Percentiles rank a stretch among this genome's conserved stretches.
phyloP scores from a whole-genome alignment of 441 rosid genomes.

The Jatropha podagrica region DNA sequence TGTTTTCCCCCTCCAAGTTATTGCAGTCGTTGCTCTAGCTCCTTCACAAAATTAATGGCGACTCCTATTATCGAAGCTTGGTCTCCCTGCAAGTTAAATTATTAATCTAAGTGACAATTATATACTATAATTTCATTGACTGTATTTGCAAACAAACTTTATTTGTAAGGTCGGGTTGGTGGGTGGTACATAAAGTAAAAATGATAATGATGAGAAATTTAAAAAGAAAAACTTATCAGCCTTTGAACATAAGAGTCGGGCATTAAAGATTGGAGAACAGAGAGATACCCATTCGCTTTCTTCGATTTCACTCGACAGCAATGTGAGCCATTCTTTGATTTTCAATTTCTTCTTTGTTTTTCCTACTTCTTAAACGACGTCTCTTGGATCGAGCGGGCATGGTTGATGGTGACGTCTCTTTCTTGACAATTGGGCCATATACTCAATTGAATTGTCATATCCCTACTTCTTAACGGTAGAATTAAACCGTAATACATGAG shows the following conservation, averaged over 20 bases:
- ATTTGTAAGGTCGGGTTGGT: too few species aligned
- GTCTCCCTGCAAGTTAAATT: too few species aligned
- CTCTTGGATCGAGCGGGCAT: conserved; percentile 47
- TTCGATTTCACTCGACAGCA: conserved; percentile 88
- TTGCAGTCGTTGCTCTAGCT: conserved; percentile 73
- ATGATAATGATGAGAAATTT: too few species aligned
- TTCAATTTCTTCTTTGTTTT: conserved; percentile 80
- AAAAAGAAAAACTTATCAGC: too few species aligned
- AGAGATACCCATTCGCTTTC: conserved; percentile 90
- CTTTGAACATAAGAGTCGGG: conserved; percentile 80
- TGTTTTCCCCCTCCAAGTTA: conserved; percentile 33
- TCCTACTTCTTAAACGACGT: conserved; percentile 60
- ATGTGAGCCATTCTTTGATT: conserved; percentile 95
- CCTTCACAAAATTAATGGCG: conserved; percentile 79
- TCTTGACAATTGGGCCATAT: too few species aligned
- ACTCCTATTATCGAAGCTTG: conserved; percentile 91
- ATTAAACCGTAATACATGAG: too few species aligned
- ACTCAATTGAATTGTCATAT: too few species aligned
- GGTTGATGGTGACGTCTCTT: conserved; percentile 9
- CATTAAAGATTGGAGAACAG: conserved; percentile 77
- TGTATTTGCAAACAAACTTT: too few species aligned
- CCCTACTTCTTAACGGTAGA: too few species aligned
- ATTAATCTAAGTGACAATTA: too few species aligned
- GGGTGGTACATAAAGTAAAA: too few species aligned
- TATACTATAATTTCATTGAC: too few species aligned